phyloP scores from a whole-genome alignment of 202 grass and related monocot species.

The Zoysia matrella region DNA sequence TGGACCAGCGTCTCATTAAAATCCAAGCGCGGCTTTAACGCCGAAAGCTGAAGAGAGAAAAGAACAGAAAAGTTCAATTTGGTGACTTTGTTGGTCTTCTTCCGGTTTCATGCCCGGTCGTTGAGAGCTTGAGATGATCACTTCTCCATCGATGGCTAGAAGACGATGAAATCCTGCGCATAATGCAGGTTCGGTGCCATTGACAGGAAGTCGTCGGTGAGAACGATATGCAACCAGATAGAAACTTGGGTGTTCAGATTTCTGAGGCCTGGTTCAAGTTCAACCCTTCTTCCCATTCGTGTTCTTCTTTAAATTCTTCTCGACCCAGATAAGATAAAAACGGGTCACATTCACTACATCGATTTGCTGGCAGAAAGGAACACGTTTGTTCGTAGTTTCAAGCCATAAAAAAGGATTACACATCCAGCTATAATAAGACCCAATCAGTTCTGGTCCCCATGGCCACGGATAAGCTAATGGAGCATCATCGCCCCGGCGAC shows the following conservation, averaged over 20 bases:
- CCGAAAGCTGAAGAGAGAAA: background rate
- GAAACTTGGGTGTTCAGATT: background rate
- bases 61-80: background rate
- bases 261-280: background rate
- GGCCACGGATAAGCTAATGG: background rate
- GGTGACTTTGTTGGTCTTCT: background rate
- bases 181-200: background rate
- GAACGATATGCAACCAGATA: background rate
- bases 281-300: background rate
- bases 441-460: background rate
- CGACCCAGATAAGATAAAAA: background rate
- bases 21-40: background rate
- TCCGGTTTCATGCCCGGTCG: background rate
- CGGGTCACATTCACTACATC: background rate
- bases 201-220: background rate
- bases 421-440: no score
- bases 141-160: background rate
- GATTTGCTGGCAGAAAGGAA: background rate
- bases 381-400: background rate
- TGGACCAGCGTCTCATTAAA: slow-evolving; percentile 15
- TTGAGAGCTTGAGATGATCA: background rate
- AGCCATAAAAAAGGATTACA: background rate
- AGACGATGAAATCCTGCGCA: background rate
- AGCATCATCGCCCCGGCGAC: slow-evolving; percentile 2
- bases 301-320: background rate